These are phyloP conservation scores for Vararia minispora DNA, from an alignment of 768 basidiomycete species.

Conservation along the genomic window DNA sequence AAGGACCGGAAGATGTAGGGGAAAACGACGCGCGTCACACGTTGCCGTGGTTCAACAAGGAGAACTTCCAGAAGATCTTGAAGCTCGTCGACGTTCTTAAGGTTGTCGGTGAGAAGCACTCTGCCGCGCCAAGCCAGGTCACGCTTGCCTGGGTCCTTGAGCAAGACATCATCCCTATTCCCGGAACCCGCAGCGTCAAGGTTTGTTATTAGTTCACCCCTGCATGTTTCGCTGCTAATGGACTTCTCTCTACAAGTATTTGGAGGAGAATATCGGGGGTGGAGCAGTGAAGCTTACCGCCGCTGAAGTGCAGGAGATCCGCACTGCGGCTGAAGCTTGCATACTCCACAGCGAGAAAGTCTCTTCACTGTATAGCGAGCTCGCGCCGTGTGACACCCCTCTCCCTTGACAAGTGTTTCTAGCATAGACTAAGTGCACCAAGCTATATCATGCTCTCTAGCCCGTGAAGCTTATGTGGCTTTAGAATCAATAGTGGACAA, in stretches of 20 bases:
- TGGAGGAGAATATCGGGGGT: slow-evolving; percentile 8
- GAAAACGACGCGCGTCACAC: slow-evolving; percentile 12
- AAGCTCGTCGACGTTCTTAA: slow-evolving; percentile 17
- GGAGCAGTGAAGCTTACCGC: slow-evolving; percentile 5
- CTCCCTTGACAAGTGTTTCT: no score
- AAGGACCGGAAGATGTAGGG: no score
- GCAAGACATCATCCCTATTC: slow-evolving; percentile 21
- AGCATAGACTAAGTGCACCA: no score
- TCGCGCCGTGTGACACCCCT: no score
- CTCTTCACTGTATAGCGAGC: no score
- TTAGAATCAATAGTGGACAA: no score
- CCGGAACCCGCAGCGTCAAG: slow-evolving; percentile 15
- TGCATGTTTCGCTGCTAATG: background rate
- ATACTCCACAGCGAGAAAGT: no score
- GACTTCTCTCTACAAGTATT: background rate
- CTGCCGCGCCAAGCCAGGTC: slow-evolving; percentile 23
- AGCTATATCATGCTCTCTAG: no score
- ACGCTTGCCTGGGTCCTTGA: slow-evolving; percentile 21
- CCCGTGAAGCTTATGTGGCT: no score
- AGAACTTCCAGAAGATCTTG: slow-evolving; percentile 23
- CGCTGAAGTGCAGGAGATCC: slow-evolving; percentile 7
- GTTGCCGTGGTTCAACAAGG: slow-evolving; percentile 1
- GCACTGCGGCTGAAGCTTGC: slow-evolving; percentile 4
- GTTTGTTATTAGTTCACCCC: no score
- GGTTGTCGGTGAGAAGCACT: slow-evolving; percentile 14